phyloP scores from a whole-genome alignment of 352 stramenopile genomes.

The Phytophthora constricta region DNA sequence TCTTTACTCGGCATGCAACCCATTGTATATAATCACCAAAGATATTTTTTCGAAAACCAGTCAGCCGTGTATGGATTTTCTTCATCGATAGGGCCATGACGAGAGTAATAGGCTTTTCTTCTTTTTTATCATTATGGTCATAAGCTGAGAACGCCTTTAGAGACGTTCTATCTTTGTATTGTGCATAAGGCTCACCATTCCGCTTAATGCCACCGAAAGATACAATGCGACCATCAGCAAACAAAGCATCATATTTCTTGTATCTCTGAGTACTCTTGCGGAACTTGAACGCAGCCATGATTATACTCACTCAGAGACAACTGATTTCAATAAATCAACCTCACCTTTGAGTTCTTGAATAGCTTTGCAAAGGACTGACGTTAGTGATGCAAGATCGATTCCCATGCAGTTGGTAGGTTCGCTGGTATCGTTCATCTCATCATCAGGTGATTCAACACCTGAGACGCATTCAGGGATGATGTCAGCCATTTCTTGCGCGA shows the following conservation, averaged over 20 bases:
- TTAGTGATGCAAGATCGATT: background rate
- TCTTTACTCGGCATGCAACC: too few relatives aligned
- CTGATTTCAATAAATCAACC: background rate
- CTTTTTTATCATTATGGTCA: too few relatives aligned
- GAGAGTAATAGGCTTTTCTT: too few relatives aligned
- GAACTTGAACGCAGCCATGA: background rate
- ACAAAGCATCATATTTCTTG: background rate
- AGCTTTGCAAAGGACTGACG: background rate
- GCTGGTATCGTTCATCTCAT: background rate
- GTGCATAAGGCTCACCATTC: too few relatives aligned
- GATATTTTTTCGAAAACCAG: too few relatives aligned
- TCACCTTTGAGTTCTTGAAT: slow-evolving; percentile 1
- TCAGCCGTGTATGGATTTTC: too few relatives aligned
- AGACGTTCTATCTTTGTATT: too few relatives aligned
- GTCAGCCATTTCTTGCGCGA: background rate
- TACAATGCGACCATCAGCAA: background rate
- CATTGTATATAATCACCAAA: too few relatives aligned
- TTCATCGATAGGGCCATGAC: too few relatives aligned
- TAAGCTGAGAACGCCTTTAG: too few relatives aligned
- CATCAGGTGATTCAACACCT: background rate
- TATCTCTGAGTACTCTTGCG: background rate
- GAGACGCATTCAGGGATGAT: slow-evolving; percentile 1
- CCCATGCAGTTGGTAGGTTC: background rate
- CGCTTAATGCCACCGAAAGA: too few relatives aligned
- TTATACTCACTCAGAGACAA: background rate